Base-by-base conservation (phyloP, 768 basidiomycete genomes). In the Rhizopogon roseolus region DNA sequence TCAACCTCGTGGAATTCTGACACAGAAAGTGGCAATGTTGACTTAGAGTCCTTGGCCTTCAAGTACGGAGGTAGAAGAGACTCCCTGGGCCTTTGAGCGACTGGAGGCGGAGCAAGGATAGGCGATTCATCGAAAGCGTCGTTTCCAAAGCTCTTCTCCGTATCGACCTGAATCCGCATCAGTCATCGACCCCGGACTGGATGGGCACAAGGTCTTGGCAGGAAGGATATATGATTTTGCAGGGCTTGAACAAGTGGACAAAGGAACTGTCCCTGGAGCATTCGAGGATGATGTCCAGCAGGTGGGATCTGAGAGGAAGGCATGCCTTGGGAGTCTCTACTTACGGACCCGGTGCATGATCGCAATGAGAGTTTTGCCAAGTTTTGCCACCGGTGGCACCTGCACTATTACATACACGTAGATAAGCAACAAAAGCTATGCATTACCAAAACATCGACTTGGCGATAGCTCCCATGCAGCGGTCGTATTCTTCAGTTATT, bases 391-490 rank as follows among this genome's bases (percentile, higher is more conserved):
- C n/a, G n/a, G n/a, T n/a, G n/a, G n/a, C n/a, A n/a, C n/a, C n/a
- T n/a, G n/a, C n/a, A n/a, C n/a, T n/a, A n/a, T n/a, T n/a, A n/a
- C n/a, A n/a, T n/a, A 32, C 27, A 54, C 54, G 53, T 44, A 29
- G 29, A 44, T 25, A 56, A 36, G 14, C 27, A 40, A n/a, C 34
- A 48, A 32, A n/a, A 40, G 5, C 25, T 37, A 61, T 34, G 29
- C 66, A 79, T 52, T 58, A 88, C 88, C 85, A 90, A 42, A 88
- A 71, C 84, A 89, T 85, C 53, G 79, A 82, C 55, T 78, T 73
- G 27, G 84, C 78, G 50, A 91, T 75, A n/a, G 76, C 74, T 29
- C 73, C 73, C 27, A 89, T 73, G 62, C 88, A 86, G 25, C 72
- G 75, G 54, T 80, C 77, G 61, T 88, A 88, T 52, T 79, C 77